These are phyloP conservation scores for Penicillium subrubescens DNA, from an alignment of 495 filamentous ascomycete genomes.

Conservation along the genomic window DNA sequence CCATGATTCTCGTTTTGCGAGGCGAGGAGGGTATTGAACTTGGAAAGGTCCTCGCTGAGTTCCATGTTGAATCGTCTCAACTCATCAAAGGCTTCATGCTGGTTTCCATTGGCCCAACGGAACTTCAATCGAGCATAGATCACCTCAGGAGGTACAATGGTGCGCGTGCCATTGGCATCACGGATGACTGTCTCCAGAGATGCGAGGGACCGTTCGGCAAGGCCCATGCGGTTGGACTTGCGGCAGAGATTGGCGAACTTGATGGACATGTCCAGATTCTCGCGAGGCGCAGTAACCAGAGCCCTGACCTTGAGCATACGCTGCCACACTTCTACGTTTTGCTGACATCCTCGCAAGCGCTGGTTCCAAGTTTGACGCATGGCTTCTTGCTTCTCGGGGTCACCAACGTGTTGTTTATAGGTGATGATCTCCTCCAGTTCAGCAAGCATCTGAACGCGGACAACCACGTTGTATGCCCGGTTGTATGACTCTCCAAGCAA, in stretches of 20 bases:
- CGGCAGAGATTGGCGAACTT: conserved; percentile 98
- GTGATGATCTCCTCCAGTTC: conserved; percentile 97
- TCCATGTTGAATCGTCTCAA: conserved; percentile 81
- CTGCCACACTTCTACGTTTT: conserved; percentile 98
- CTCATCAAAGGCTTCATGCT: conserved; percentile 72
- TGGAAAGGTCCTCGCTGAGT: conserved; percentile 72
- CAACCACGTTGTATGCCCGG: conserved; percentile 91
- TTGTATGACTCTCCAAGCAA: conserved; percentile 96
- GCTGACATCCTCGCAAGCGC: conserved; percentile 89
- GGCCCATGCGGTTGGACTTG: conserved; percentile 89
- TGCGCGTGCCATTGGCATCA: conserved; percentile 55
- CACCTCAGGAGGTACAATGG: conserved; percentile 70
- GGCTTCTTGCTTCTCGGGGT: conserved; percentile 80
- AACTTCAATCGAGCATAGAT: conserved; percentile 93
- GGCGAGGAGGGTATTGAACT: conserved; percentile 56
- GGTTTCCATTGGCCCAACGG: conserved; percentile 78
- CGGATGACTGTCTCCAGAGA: conserved; percentile 66
- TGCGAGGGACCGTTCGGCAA: conserved; percentile 96
- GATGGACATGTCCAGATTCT: conserved; percentile 98
- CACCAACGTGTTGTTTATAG: conserved; percentile 85
- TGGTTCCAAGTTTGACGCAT: conserved; percentile 95
- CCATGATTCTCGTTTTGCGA: conserved; percentile 46
- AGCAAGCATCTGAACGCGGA: conserved; percentile 97
- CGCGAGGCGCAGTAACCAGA: conserved; percentile 83
- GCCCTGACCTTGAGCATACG: conserved; percentile 94